A percentile compares a stretch with the other conserved stretches of the same genome.
Conservation (phyloP, 345 rosid genomes). For the Rhodamnia argentea region DNA sequence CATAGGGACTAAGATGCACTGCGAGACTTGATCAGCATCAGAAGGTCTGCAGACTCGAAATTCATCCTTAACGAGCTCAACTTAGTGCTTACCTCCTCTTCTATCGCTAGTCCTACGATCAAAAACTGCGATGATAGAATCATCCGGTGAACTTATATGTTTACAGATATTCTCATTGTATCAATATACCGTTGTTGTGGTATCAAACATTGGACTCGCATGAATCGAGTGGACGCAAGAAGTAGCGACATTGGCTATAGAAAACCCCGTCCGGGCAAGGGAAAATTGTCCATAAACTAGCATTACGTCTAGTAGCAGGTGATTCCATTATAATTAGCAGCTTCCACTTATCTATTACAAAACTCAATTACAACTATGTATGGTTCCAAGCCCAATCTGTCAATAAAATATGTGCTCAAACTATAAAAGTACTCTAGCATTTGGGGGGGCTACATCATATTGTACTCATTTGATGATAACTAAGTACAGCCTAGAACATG, state of each 20-base stretch:
- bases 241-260: neutral
- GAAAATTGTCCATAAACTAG: too few species aligned
- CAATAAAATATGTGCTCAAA: too few species aligned
- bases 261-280: neutral
- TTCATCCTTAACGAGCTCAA: neutral
- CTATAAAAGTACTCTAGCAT: too few species aligned
- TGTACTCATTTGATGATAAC: neutral
- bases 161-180: neutral
- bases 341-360: too few species aligned
- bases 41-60: neutral
- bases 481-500: neutral
- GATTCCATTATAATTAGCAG: too few species aligned
- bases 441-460: too few species aligned
- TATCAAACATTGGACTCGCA: neutral
- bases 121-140: neutral
- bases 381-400: too few species aligned
- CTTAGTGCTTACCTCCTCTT: neutral
- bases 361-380: too few species aligned
- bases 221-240: neutral
- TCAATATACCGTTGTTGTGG: neutral
- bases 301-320: too few species aligned
- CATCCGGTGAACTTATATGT: neutral
- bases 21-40: neutral
- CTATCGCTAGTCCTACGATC: neutral
- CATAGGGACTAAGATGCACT: neutral